Percentiles rank a stretch among this genome's conserved stretches.
Evolutionary conservation across 345 rosid genomes (phyloP).

Genomic region (Syzygium aqueum): DNA sequence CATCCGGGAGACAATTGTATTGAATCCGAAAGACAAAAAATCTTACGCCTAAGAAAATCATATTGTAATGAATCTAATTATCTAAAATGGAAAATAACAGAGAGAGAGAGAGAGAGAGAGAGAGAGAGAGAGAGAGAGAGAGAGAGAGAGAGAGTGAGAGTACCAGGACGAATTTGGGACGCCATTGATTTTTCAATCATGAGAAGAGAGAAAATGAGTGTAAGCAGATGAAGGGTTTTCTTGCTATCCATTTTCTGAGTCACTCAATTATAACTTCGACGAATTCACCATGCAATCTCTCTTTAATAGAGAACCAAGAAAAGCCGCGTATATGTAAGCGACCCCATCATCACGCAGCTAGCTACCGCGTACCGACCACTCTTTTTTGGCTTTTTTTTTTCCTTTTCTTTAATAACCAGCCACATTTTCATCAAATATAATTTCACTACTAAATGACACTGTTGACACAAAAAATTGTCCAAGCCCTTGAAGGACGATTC

Average conservation of each 20-base stretch:
- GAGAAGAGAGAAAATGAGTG: neutral
- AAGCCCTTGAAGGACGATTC: neutral
- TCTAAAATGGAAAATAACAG: neutral
- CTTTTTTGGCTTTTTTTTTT: too few species aligned
- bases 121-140: too few species aligned
- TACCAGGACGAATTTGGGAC: neutral
- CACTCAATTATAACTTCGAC: neutral
- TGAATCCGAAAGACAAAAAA: neutral
- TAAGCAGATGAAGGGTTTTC: neutral
- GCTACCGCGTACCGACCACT: neutral
- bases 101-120: too few species aligned
- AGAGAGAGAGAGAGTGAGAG: neutral
- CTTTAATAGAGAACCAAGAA: neutral
- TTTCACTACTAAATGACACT: neutral
- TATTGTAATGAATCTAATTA: neutral
- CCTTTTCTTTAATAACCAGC: neutral
- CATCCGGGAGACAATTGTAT: neutral
- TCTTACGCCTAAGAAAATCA: neutral
- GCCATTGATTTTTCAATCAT: neutral
- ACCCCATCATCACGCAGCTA: neutral
- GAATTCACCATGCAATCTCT: neutral
- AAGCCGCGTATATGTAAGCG: neutral
- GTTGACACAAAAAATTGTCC: neutral
- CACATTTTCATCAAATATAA: neutral
- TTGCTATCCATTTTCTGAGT: neutral